These are phyloP conservation scores for Pseudozyma sp. DNA, from an alignment of 1,284 basidiomycete genomes.

Conservation along the genomic window DNA sequence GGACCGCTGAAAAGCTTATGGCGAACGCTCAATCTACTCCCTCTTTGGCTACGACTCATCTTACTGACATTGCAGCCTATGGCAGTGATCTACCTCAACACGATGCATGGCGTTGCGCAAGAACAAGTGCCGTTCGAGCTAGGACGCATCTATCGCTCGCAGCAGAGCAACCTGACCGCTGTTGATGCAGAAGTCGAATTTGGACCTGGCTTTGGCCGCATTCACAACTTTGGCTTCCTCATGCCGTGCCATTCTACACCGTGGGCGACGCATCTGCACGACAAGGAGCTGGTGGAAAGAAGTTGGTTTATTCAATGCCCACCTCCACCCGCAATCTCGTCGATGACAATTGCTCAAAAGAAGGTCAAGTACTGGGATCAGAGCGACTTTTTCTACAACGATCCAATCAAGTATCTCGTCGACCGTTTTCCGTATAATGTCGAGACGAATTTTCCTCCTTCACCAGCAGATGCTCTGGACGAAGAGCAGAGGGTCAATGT, in stretches of 20 bases:
- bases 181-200: constrained; percentile 59
- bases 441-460: constrained; percentile 75
- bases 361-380: constrained; percentile 80
- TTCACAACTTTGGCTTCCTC: constrained; percentile 79
- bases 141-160: constrained; percentile 27
- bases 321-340: constrained; percentile 21
- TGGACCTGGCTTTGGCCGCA: constrained; percentile 38
- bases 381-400: constrained; percentile 83
- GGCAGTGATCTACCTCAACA: constrained; percentile 43
- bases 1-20: constrained; percentile 14
- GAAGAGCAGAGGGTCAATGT: background rate
- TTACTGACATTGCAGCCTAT: constrained; percentile 47
- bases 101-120: constrained; percentile 54
- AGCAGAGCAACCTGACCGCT: constrained; percentile 56
- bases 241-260: constrained; percentile 99
- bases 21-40: constrained; percentile 20
- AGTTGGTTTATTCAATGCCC: constrained; percentile 61
- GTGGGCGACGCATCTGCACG: constrained; percentile 88
- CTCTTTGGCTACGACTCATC: constrained; percentile 26
- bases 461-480: constrained; percentile 3
- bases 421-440: constrained; percentile 77
- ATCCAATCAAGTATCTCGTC: constrained; percentile 78
- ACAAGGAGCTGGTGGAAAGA: constrained; percentile 21
- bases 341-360: constrained; percentile 16
- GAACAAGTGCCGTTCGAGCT: constrained; percentile 44